Conservation (phyloP, 2,329 filamentous ascomycete genomes). For the Paraconiothyrium brasiliense region DNA sequence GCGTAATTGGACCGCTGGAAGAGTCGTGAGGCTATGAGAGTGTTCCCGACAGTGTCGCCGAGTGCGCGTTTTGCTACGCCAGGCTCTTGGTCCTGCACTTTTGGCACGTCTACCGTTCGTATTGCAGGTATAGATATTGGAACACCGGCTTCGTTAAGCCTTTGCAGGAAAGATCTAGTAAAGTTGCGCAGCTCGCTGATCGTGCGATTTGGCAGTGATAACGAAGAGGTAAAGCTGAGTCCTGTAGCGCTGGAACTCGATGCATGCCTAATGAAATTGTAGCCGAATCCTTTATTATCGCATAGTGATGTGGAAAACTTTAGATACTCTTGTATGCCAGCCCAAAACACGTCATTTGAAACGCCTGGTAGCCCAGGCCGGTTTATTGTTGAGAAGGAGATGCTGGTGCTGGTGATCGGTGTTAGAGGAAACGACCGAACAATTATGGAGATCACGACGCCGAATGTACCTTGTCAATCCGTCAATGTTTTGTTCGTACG, state of each 20-base stretch:
- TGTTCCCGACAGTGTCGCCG: conserved; percentile 33
- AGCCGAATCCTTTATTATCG: conserved; percentile 36
- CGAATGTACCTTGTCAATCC: conserved; percentile 32
- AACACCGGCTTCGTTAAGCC: conserved; percentile 31
- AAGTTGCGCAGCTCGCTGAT: conserved; percentile 25
- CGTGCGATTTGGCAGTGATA: conserved; percentile 29
- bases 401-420: conserved; percentile 22
- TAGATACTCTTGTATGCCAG: conserved; percentile 35
- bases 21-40: conserved; percentile 37
- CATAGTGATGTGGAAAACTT: conserved; percentile 25
- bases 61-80: conserved; percentile 14
- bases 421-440: conserved; percentile 48
- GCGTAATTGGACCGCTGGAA: conserved; percentile 30
- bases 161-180: conserved; percentile 29
- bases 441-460: conserved; percentile 37
- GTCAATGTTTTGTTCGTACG: conserved; percentile 5
- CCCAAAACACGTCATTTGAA: conserved; percentile 37
- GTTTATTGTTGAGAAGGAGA: conserved; percentile 33
- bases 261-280: conserved; percentile 39
- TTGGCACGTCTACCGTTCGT: conserved; percentile 12
- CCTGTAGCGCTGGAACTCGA: conserved; percentile 21
- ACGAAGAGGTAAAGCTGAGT: conserved; percentile 32
- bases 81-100: conserved; percentile 1
- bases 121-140: conserved; percentile 22
- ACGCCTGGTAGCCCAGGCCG: conserved; percentile 18